These are phyloP conservation scores for Penicillium sp. DNA, from an alignment of 2,329 filamentous ascomycete genomes.

Conservation along the genomic window DNA sequence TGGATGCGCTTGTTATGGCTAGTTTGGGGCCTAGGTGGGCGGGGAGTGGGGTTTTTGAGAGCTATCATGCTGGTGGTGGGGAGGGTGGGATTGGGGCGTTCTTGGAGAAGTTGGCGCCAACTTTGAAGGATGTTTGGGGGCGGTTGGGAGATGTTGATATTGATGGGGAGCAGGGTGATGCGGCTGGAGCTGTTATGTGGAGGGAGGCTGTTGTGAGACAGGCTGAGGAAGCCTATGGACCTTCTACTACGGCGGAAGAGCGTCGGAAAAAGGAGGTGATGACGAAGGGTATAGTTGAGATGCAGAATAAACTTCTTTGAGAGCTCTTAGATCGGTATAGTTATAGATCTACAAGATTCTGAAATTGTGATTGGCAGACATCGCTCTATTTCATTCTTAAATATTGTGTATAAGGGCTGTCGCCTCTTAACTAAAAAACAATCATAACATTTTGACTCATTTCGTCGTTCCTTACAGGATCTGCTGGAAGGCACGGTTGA, in stretches of 20 bases:
- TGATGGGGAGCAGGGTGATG: slow-evolving; percentile 30
- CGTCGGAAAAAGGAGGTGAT: slow-evolving; percentile 27
- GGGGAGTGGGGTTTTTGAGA: slow-evolving; percentile 58
- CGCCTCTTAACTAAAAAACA: slow-evolving; percentile 27
- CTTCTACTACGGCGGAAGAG: slow-evolving; percentile 15
- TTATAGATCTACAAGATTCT: no score
- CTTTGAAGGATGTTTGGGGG: slow-evolving; percentile 57
- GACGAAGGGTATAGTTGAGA: slow-evolving; percentile 24
- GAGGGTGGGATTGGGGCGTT: slow-evolving; percentile 54
- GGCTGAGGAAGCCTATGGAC: slow-evolving; percentile 50
- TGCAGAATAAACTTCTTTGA: slow-evolving; percentile 15
- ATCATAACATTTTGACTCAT: slow-evolving; percentile 23
- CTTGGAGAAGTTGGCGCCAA: slow-evolving; percentile 57
- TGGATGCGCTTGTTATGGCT: slow-evolving; percentile 54
- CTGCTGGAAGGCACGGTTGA: slow-evolving; percentile 98
- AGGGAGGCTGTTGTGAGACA: slow-evolving; percentile 49
- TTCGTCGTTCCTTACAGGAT: slow-evolving; percentile 65
- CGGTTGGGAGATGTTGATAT: slow-evolving; percentile 42
- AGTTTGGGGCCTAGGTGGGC: slow-evolving; percentile 58
- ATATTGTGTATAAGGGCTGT: slow-evolving; percentile 23
- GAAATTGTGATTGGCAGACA: slow-evolving; percentile 2
- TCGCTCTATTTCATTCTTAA: slow-evolving; percentile 29
- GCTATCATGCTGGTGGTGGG: slow-evolving; percentile 60
- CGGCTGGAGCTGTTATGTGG: slow-evolving; percentile 34
- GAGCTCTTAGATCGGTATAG: background rate